Evolutionary conservation across 2,329 filamentous ascomycete genomes (phyloP), one percentile per base, ranked within the genome.

Genomic region (Ceratocystis harringtonii): DNA sequence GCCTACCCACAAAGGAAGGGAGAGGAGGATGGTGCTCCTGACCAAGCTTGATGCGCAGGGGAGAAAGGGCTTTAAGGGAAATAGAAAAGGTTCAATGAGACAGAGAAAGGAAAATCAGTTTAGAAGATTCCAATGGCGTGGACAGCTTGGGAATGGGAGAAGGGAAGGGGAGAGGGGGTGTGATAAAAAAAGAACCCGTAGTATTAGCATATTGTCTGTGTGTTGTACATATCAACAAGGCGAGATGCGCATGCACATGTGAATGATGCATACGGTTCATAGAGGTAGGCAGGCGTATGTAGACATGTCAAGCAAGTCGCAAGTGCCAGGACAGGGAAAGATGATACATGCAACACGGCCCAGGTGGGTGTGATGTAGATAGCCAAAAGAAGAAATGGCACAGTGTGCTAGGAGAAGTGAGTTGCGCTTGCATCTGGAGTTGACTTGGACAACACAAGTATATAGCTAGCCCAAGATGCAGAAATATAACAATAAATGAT

Each of bases 141-240:
- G 52, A 15, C 52, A 57, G 52, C 52, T 57, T 57, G 30, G 55
- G 55, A 19, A 36, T 32, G 55, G 28, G 55, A 30, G 22, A 22
- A n/a, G 22, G 52, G 22, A 22, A n/a, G 22, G 52, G 52, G 32
- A 10, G 52, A 57, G 52, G 52, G 52, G 52, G 55, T 36, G 55
- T 58, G 55, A 36, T 36, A 36, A 58, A 58, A 58, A 58, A 58
- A 58, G 52, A 58, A 58, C 1, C 48, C 6, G 22, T 52, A 52
- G 5, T 25, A 32, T 25, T 36, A 58, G 30, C 7, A 36, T 58
- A 36, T 19, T 58, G 55, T 58, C 55, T 58, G 55, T 58, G 55
- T 58, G 55, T 58, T 30, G 55, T 36, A 36, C 55, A 58, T 58
- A 58, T 58, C 28, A 30, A 58, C 55, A 30, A 52, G 28, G 55